Evolutionary conservation across 2,329 filamentous ascomycete species (phyloP).

Genomic region (Stachybotrys chlorohalonatus): DNA sequence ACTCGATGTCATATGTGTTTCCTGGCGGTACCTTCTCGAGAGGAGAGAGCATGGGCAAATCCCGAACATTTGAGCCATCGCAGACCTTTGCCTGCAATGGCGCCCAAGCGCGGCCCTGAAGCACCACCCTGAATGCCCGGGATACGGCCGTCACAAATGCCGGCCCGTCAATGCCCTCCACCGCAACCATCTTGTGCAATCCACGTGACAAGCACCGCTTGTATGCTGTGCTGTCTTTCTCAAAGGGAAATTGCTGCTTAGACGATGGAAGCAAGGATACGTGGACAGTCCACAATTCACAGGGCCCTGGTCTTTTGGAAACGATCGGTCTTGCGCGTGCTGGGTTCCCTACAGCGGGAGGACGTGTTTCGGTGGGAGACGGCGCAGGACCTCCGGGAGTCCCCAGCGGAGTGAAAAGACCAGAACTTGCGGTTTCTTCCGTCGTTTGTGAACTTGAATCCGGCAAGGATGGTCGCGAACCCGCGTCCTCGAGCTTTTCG

Average conservation of each 20-base stretch:
- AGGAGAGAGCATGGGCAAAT: constrained; percentile 50
- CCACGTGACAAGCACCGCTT: constrained; percentile 52
- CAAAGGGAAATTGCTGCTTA: constrained; percentile 49
- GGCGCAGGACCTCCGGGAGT: neutral
- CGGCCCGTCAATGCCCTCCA: constrained; percentile 37
- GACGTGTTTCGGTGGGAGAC: neutral
- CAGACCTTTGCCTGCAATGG: constrained; percentile 51
- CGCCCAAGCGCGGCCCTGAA: constrained; percentile 44
- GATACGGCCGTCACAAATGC: constrained; percentile 41
- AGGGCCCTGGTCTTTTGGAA: constrained; percentile 1
- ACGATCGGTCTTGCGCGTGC: no score
- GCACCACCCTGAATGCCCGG: constrained; percentile 38
- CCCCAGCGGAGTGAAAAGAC: neutral
- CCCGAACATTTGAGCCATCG: constrained; percentile 43
- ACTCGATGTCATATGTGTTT: constrained; percentile 35
- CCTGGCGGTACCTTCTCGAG: constrained; percentile 26
- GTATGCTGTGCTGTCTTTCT: constrained; percentile 52
- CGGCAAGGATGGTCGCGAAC: neutral
- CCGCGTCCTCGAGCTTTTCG: constrained; percentile 30
- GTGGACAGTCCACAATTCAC: constrained; percentile 47
- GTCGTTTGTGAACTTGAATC: neutral
- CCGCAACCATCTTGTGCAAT: constrained; percentile 47
- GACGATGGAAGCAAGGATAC: constrained; percentile 47
- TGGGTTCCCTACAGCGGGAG: neutral
- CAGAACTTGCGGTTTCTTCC: neutral